These are phyloP conservation scores for Mimosa pudica DNA, from an alignment of 306 rosid genomes.

Conservation along the genomic window DNA sequence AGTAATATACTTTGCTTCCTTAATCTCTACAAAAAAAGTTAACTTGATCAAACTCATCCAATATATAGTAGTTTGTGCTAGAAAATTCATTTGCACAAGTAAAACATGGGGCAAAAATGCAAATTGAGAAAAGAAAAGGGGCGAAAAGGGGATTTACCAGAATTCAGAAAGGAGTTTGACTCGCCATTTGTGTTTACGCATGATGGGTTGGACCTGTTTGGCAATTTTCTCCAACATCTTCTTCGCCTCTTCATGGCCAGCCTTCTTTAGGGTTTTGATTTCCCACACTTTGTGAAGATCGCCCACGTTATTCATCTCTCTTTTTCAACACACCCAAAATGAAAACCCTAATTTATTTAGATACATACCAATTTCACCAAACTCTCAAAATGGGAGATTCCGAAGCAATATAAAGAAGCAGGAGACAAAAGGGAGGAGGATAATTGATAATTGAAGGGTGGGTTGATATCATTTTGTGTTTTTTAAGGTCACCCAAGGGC, in stretches of 20 bases:
- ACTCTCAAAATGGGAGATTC: slow-evolving; percentile 4
- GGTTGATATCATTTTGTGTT: background rate
- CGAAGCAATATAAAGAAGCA: background rate
- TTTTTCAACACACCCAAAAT: slow-evolving; percentile 2
- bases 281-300: slow-evolving; percentile 90
- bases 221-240: slow-evolving; percentile 79
- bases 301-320: slow-evolving; percentile 64
- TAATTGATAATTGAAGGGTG: background rate
- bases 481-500: too few species aligned
- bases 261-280: slow-evolving; percentile 71
- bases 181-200: slow-evolving; percentile 89
- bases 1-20: too few species aligned
- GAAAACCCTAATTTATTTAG: slow-evolving; percentile 4
- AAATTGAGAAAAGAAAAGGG: background rate
- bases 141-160: slow-evolving; percentile 45
- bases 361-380: too few species aligned
- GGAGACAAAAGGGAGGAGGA: background rate
- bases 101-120: slow-evolving; percentile 16
- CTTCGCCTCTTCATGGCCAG: slow-evolving; percentile 68
- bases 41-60: background rate
- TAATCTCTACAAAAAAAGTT: too few species aligned
- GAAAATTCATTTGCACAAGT: slow-evolving; percentile 11
- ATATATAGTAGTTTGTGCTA: too few species aligned
- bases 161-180: slow-evolving; percentile 88
- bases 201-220: slow-evolving; percentile 92